phyloP scores from a whole-genome alignment of 169 alveolate species.

The Eimeria zaria region DNA sequence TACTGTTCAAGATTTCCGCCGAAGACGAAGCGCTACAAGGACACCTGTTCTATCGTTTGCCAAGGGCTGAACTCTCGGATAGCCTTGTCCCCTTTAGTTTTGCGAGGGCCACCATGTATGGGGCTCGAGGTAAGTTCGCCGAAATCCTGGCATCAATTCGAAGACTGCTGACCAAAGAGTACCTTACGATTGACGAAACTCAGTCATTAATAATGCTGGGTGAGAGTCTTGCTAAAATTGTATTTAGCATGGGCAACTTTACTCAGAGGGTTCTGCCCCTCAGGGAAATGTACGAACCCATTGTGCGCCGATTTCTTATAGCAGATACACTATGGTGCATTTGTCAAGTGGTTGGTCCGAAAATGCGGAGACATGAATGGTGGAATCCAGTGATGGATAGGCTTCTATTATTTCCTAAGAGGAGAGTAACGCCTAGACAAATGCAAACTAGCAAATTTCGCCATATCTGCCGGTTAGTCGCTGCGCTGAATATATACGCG shows the following conservation, averaged over 20 bases:
- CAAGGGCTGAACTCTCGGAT: background rate
- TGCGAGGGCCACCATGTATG: background rate
- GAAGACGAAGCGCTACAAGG: background rate
- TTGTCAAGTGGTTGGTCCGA: constrained; percentile 24
- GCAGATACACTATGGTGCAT: constrained; percentile 1
- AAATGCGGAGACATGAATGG: constrained; percentile 3
- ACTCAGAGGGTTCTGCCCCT: background rate
- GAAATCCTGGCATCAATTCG: background rate
- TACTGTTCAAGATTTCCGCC: background rate
- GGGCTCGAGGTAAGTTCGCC: background rate
- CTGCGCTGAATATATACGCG: background rate
- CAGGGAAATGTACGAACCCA: background rate
- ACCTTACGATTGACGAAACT: background rate
- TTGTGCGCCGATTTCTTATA: constrained; percentile 17
- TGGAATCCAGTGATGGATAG: background rate
- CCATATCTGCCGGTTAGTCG: background rate
- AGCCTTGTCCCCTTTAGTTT: background rate
- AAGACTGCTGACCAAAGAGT: background rate
- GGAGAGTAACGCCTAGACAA: background rate
- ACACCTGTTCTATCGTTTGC: background rate
- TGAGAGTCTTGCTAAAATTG: background rate
- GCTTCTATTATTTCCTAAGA: background rate
- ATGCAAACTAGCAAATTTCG: too few relatives aligned
- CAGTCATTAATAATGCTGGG: background rate
- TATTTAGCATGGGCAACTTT: background rate